Evolutionary conservation across 495 filamentous ascomycete genomes (phyloP).

Genomic region (Penicillium malachiteum): DNA sequence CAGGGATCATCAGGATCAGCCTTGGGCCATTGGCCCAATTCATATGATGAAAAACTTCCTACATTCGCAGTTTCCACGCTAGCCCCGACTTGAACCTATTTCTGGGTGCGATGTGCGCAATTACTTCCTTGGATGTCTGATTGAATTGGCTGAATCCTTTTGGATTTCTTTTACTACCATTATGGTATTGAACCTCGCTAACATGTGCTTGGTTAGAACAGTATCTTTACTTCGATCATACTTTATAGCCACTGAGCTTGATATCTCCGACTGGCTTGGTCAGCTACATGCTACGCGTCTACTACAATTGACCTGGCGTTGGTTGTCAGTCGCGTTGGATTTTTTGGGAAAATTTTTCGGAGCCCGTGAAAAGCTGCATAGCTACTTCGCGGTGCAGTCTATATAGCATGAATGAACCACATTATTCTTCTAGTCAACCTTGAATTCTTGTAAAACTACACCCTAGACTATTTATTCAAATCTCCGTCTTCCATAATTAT

Average conservation of each 20-base stretch:
- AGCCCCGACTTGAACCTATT: conserved; percentile 51
- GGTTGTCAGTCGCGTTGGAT: not conserved
- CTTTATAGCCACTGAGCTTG: not conserved
- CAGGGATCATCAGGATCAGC: conserved; percentile 8
- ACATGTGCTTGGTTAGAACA: conserved; percentile 22
- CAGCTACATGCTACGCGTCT: too few relatives aligned
- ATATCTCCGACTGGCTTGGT: not conserved
- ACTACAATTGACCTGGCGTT: too few relatives aligned
- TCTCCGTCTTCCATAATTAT: not conserved
- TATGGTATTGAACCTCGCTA: conserved; percentile 18
- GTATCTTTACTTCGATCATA: not conserved
- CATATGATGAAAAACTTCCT: conserved; percentile 52
- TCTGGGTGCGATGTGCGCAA: conserved; percentile 46
- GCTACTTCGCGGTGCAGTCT: not conserved
- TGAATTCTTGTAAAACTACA: too few relatives aligned
- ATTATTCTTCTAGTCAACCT: not conserved
- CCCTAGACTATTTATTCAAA: too few relatives aligned
- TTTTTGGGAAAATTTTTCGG: not conserved
- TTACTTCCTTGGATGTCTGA: conserved; percentile 57
- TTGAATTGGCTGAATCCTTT: conserved; percentile 28
- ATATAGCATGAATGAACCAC: conserved; percentile 7
- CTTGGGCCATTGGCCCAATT: conserved; percentile 24
- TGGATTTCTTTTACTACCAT: conserved; percentile 10
- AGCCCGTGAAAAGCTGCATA: not conserved
- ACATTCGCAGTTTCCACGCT: conserved; percentile 58